phyloP scores from a whole-genome alignment of 176 grass and related monocot genomes.

The Avena insularis region DNA sequence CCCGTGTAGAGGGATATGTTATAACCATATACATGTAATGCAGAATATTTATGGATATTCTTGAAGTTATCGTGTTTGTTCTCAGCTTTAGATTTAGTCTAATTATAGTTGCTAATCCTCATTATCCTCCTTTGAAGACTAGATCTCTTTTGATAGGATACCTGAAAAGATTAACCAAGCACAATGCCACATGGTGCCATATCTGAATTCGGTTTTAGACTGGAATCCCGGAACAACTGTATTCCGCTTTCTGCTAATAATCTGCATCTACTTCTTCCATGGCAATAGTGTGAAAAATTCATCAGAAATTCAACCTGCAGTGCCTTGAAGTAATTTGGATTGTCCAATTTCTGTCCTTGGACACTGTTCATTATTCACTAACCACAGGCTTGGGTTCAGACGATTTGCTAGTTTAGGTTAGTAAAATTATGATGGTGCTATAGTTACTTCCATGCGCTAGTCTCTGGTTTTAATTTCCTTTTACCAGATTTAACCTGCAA shows the following conservation, averaged over 20 bases:
- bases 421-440: not conserved
- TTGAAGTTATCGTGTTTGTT: not conserved
- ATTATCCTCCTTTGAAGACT: slow-evolving; percentile 4
- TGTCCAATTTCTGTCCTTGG: not conserved
- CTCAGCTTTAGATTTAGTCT: not conserved
- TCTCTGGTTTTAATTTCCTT: not conserved
- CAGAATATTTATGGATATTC: not conserved
- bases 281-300: not conserved
- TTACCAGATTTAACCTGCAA: not conserved
- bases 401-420: not conserved
- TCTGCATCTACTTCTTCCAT: not conserved
- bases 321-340: not conserved
- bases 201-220: not conserved
- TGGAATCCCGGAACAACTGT: not conserved
- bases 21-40: not conserved
- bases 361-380: not conserved
- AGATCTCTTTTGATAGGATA: not conserved
- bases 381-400: not conserved
- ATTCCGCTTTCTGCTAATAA: not conserved
- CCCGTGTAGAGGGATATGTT: not conserved
- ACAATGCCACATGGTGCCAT: not conserved
- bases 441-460: not conserved
- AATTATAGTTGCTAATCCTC: not conserved
- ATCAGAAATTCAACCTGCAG: not conserved
- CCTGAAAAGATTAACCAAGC: not conserved